Conservation (phyloP, 306 rosid genomes). For the Boehmeria nivea region DNA sequence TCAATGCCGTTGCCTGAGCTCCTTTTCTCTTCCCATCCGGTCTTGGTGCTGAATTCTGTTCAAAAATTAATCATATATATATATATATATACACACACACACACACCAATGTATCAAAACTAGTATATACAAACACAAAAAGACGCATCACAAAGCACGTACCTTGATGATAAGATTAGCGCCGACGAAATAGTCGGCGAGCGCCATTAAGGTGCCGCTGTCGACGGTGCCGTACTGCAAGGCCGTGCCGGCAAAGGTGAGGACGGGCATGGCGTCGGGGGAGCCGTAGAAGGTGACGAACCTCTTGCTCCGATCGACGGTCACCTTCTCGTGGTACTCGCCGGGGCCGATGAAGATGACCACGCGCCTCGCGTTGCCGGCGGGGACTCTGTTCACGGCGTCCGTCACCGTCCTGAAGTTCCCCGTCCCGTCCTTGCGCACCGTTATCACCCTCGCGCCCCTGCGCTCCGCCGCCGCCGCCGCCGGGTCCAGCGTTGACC, state of each 20-base stretch:
- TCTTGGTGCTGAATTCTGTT: slow-evolving; percentile 36
- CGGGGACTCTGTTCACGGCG: slow-evolving; percentile 52
- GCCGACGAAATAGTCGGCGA: slow-evolving; percentile 34
- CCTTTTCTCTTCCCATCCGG: slow-evolving; percentile 24
- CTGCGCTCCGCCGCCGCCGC: slow-evolving; percentile 37
- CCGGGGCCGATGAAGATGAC: slow-evolving; percentile 48
- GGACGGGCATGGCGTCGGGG: slow-evolving; percentile 28
- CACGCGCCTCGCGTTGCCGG: slow-evolving; percentile 37
- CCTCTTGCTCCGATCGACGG: slow-evolving; percentile 30
- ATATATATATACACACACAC: background rate
- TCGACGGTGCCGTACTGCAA: slow-evolving; percentile 43
- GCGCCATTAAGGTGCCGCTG: slow-evolving; percentile 39
- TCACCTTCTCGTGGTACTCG: slow-evolving; percentile 47
- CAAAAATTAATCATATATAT: background rate
- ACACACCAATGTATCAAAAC: too few relatives aligned
- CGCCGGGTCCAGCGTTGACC: slow-evolving; percentile 25
- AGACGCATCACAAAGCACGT: too few relatives aligned
- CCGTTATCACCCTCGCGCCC: slow-evolving; percentile 26
- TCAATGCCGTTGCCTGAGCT: slow-evolving; percentile 44
- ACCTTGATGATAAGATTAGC: slow-evolving; percentile 39
- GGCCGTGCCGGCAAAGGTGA: slow-evolving; percentile 38
- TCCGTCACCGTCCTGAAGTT: slow-evolving; percentile 39
- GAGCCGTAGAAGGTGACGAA: slow-evolving; percentile 45
- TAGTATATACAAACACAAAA: background rate
- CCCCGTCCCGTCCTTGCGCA: slow-evolving; percentile 41